phyloP scores from a whole-genome alignment of 306 rosid genomes.

The Gastrolobium villosum region DNA sequence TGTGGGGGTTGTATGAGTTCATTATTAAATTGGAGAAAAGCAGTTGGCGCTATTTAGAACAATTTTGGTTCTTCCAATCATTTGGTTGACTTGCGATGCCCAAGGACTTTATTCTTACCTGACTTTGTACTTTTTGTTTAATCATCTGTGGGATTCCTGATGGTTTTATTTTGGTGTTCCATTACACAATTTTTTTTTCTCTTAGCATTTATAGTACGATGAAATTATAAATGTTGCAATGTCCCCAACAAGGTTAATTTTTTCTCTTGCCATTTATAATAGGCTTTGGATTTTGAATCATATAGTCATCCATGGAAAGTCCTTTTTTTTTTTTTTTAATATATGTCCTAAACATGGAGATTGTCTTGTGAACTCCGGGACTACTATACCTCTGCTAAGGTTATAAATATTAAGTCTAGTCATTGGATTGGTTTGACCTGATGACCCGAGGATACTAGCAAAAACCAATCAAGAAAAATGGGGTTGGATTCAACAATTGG shows the following conservation, averaged over 20 bases:
- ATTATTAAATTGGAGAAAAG: conserved; percentile 6
- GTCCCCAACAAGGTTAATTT: background rate
- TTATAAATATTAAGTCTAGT: too few species aligned
- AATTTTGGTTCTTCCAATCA: conserved; percentile 41
- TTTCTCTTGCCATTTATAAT: background rate
- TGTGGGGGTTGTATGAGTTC: background rate
- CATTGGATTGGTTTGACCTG: too few species aligned
- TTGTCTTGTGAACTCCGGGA: too few species aligned
- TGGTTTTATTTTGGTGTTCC: conserved; percentile 13
- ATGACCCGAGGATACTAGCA: too few species aligned
- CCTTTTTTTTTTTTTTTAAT: background rate
- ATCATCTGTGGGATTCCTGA: background rate
- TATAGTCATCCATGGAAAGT: background rate
- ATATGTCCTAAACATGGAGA: too few species aligned
- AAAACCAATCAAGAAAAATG: too few species aligned
- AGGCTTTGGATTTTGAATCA: background rate
- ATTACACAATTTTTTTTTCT: background rate
- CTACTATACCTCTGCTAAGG: too few species aligned
- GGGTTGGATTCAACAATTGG: too few species aligned
- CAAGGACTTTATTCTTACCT: background rate
- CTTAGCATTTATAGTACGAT: background rate
- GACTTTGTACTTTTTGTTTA: too few species aligned
- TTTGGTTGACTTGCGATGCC: conserved; percentile 20
- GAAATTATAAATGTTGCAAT: conserved; percentile 24
- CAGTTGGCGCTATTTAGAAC: conserved; percentile 2